Evolutionary conservation across 2,329 filamentous ascomycete genomes (phyloP), one percentile per base, ranked within the genome.

Genomic region (Fusarium mangiferae): DNA sequence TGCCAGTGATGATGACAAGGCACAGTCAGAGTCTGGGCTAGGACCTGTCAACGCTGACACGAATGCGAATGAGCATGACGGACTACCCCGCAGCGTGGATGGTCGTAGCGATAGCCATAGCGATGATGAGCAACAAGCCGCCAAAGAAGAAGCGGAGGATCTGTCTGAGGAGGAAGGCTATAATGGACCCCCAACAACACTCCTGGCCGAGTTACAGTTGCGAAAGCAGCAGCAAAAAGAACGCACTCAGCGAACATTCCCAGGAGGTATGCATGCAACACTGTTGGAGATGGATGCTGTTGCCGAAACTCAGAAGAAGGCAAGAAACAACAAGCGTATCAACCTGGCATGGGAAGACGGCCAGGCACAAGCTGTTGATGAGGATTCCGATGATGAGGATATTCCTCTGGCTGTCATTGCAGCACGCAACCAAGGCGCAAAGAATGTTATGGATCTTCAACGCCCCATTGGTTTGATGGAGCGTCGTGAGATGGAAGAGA

Each of bases 341-440:
- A 94, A 94, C 66, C 87, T 99, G 39, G 96, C 96, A 4, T 99
- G 96, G 96, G 95, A 98, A 82, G 92, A 93, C 57, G 88, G 88
- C 2, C 83, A 84, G 18, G 84, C 85, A 13, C 85, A 88, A 62
- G 77, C 80, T 5, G 81, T 78, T 26, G 82, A 83, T 20, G 84
- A 85, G 30, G 82, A 83, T 6, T 87, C 86, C 2, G 90, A 90
- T 18, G 94, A 98, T 73, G 94, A 96, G 61, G 96, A 98, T 77
- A 92, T 98, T 3, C 96, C 96, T 1, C 86, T 99, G 9, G 96
- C 93, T 17, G 86, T 98, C 74, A 87, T 99, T 22, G 91, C 92
- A 1, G 87, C 86, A 45, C 90, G 90, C 72, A 86, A 89, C 13
- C 85, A 87, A n/a, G 87, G 87, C 18, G 83, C 83, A 38, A 83